Evolutionary conservation across 73 alveolate genomes (phyloP), one percentile per base, ranked within the genome.

Genomic region (Uronychia binucleata): DNA sequence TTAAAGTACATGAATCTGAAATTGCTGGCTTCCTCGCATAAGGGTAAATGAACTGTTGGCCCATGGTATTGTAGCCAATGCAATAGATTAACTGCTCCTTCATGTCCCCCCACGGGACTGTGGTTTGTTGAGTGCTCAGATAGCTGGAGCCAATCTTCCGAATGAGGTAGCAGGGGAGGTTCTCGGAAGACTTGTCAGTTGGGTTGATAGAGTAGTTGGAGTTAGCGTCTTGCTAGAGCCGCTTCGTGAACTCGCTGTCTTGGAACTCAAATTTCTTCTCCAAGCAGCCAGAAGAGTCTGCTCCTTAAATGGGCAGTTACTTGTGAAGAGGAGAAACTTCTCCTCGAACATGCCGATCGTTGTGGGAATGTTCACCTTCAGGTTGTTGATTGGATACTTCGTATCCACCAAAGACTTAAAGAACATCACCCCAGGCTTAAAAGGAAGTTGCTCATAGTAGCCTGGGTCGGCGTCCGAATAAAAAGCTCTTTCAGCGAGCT

Each of bases 281-380:
- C 1, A 75, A 5, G 27, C 5, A 75, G 19, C 81, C 81, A 28
- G 25, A 28, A 19, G n/a, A 11, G 19, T 46, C 67, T 46, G 67
- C n/a, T 11, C n/a, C 5, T 46, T 46, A 46, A 19, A 11, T 19
- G 19, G 5, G 5, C 5, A 46, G 67, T 30, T 75, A 26, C 57
- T 75, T 1, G 46, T 75, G 28, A 26, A 26, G 25, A 75, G 58
- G 58, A 26, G 32, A 30, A 75, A 75, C 81, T 75, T 75, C 58
- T 75, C 81, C 5, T 75, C 32, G 30, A 75, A 75, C 32, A 75
- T 28, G 1, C 81, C 81, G 8, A 75, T 32, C 5, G 81, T 28
- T 1, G 28, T 32, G 1, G 81, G 81, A 5, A 75, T 75, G 32
- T 75, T 30, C 1, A 75, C 8, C 58, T 75, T 26, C 28, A 75